phyloP scores from a whole-genome alignment of 2,329 filamentous ascomycete species.

The Paraconiothyrium sp. region DNA sequence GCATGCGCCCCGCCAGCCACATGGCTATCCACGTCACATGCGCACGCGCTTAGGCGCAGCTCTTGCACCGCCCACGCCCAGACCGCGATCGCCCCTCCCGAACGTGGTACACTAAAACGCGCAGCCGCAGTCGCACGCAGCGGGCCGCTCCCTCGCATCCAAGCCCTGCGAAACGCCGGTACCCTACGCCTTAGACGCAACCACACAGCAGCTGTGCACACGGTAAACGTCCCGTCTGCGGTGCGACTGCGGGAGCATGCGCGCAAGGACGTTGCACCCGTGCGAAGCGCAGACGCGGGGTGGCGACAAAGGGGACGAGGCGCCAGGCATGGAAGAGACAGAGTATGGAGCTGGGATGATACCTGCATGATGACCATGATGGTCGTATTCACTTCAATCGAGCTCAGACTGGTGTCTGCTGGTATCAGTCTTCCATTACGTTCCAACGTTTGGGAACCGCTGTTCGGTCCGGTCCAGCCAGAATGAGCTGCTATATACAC shows the following conservation, averaged over 20 bases:
- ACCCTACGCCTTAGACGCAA: background rate
- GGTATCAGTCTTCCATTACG: background rate
- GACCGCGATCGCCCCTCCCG: background rate
- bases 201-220: background rate
- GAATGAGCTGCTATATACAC: background rate
- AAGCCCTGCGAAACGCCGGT: background rate
- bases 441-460: background rate
- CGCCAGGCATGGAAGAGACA: no score
- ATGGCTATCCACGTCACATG: background rate
- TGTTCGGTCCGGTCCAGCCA: background rate
- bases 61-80: background rate
- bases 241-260: background rate
- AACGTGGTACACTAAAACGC: conserved; percentile 5
- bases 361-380: no score
- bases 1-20: background rate
- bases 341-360: no score
- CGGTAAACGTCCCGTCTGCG: background rate
- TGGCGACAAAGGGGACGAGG: background rate
- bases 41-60: background rate
- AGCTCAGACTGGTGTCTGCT: background rate
- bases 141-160: conserved; percentile 8
- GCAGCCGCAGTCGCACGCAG: background rate
- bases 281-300: background rate
- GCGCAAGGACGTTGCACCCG: background rate
- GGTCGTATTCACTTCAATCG: background rate